Percentiles rank a stretch among this genome's conserved stretches.
Conservation (phyloP, 176 grass and related monocot species). For the Carex myosuroides region DNA sequence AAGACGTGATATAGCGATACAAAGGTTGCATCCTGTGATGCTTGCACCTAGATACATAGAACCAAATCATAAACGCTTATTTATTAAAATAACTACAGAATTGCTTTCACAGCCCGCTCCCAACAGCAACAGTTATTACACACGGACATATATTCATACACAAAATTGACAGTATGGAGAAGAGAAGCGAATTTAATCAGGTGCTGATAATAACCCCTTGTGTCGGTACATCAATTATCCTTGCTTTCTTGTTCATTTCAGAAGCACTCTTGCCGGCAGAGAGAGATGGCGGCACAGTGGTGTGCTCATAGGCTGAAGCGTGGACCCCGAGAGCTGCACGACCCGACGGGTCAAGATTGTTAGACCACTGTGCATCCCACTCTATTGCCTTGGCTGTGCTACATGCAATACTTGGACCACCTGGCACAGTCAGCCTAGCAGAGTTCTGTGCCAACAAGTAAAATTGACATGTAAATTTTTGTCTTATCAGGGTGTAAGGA, state of each 20-base stretch:
- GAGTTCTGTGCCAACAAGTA: constrained; percentile 50
- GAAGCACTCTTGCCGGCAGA: neutral
- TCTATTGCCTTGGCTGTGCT: constrained; percentile 93
- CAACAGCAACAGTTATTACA: neutral
- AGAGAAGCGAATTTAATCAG: neutral
- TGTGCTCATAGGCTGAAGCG: constrained; percentile 35
- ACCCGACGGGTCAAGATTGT: constrained; percentile 83
- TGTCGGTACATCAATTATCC: constrained; percentile 26
- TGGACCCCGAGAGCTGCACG: constrained; percentile 63
- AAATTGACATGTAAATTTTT: neutral
- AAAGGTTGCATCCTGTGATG: constrained; percentile 64
- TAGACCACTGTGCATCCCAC: constrained; percentile 89
- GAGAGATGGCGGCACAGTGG: constrained; percentile 17
- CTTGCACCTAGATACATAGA: constrained; percentile 58
- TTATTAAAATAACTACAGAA: constrained; percentile 16
- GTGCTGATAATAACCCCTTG: constrained; percentile 33
- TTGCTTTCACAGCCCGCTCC: neutral
- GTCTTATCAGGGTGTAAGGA: neutral
- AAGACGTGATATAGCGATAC: neutral
- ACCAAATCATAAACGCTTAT: constrained; percentile 52
- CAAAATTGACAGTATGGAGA: constrained; percentile 8
- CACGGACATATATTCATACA: neutral
- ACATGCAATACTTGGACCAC: constrained; percentile 90
- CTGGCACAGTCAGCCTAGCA: constrained; percentile 73
- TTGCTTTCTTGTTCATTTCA: constrained; percentile 31